Conservation (phyloP, 305 asterid species). For the Euphrasia arctica region DNA sequence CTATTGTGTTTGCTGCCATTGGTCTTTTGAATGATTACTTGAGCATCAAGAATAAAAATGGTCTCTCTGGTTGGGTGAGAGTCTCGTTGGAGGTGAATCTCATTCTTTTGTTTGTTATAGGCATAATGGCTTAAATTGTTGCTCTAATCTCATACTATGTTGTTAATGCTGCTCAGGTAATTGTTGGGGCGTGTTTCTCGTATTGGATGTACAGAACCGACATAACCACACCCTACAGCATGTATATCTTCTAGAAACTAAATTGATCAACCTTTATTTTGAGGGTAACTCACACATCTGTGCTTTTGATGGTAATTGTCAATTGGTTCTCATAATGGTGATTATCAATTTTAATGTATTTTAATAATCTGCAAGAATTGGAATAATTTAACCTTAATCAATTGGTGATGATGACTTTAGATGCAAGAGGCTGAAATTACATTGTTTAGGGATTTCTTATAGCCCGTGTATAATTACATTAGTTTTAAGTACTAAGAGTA, state of each 20-base stretch:
- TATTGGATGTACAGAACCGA: constrained; percentile 65
- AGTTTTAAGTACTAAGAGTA: too few species aligned
- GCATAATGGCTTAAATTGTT: constrained; percentile 18
- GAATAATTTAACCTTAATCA: constrained; percentile 4
- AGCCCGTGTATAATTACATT: constrained; percentile 3
- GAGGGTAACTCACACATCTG: constrained; percentile 62
- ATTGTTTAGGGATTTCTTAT: background rate
- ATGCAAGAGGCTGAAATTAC: background rate
- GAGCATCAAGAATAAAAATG: constrained; percentile 37
- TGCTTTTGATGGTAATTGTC: constrained; percentile 35
- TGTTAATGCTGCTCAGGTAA: constrained; percentile 49
- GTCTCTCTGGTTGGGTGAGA: constrained; percentile 58
- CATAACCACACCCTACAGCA: constrained; percentile 92
- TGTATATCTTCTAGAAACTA: constrained; percentile 85
- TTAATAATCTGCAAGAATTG: constrained; percentile 10
- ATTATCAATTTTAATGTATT: constrained; percentile 11
- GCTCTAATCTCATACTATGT: constrained; percentile 22
- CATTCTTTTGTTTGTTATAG: background rate
- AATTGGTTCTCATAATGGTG: constrained; percentile 4
- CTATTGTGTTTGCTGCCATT: constrained; percentile 65
- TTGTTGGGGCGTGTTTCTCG: constrained; percentile 66
- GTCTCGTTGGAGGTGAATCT: constrained; percentile 64
- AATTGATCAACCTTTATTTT: constrained; percentile 58
- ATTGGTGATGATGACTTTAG: constrained; percentile 3
- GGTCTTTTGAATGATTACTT: constrained; percentile 68